Conservation (phyloP, 1,284 basidiomycete genomes). For the Leccinum pachyderme region DNA sequence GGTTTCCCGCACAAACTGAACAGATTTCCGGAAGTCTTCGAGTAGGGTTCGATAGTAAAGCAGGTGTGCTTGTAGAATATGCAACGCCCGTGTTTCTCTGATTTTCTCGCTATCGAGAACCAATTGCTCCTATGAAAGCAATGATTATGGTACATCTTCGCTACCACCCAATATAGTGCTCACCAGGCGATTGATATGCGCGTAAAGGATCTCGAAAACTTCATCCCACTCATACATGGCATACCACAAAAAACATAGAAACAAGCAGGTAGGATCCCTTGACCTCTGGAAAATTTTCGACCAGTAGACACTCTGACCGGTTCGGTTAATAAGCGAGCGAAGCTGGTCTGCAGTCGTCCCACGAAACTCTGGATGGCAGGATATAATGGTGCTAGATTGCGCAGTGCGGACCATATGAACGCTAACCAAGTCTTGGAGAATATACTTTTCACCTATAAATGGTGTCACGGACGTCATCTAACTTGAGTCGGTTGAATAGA, state of each 20-base stretch:
- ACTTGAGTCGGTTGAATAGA: neutral
- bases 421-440: slow-evolving; percentile 47
- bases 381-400: slow-evolving; percentile 45
- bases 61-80: slow-evolving; percentile 52
- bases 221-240: slow-evolving; percentile 59
- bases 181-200: slow-evolving; percentile 45
- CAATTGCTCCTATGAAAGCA: slow-evolving; percentile 39
- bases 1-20: slow-evolving; percentile 45
- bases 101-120: slow-evolving; percentile 41
- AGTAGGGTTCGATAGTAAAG: slow-evolving; percentile 52
- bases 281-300: slow-evolving; percentile 43
- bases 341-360: slow-evolving; percentile 39
- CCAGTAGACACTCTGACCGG: slow-evolving; percentile 57
- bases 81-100: slow-evolving; percentile 46
- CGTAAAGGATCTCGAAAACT: slow-evolving; percentile 44
- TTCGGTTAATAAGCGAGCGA: slow-evolving; percentile 40
- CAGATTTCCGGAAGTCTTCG: slow-evolving; percentile 47
- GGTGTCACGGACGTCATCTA: neutral
- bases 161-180: slow-evolving; percentile 7
- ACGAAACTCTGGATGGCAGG: slow-evolving; percentile 40
- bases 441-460: slow-evolving; percentile 26
- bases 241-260: slow-evolving; percentile 53
- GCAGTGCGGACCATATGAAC: slow-evolving; percentile 47
- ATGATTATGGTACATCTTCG: neutral
- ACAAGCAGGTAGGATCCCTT: slow-evolving; percentile 49